phyloP scores from a whole-genome alignment of 306 rosid genomes.

The Alnus rubra region DNA sequence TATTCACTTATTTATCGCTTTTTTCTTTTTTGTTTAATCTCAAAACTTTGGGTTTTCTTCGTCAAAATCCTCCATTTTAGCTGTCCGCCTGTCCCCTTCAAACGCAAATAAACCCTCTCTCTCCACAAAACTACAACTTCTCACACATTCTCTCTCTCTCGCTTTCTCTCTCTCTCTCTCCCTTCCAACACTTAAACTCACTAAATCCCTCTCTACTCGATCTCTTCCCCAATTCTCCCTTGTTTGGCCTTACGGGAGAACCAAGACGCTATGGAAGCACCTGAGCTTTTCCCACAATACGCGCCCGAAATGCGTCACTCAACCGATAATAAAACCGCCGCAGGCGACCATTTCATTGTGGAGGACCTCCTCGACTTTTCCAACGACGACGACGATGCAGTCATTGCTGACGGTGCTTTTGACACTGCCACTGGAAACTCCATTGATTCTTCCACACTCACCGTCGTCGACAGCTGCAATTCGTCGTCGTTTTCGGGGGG shows the following conservation, averaged over 20 bases:
- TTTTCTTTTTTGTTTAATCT: background rate
- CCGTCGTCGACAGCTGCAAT: constrained; percentile 53
- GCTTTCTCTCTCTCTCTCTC: constrained; percentile 32
- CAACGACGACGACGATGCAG: constrained; percentile 47
- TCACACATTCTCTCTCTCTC: constrained; percentile 28
- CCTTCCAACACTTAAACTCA: background rate
- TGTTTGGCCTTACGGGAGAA: background rate
- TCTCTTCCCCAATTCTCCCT: too few relatives aligned
- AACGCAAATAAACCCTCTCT: constrained; percentile 64
- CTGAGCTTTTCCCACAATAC: constrained; percentile 53
- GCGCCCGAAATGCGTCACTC: constrained; percentile 37
- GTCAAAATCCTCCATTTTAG: constrained; percentile 43
- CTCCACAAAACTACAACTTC: constrained; percentile 52
- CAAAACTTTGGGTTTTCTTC: background rate
- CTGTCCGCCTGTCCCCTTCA: constrained; percentile 63
- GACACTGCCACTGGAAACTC: constrained; percentile 47
- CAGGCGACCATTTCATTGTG: constrained; percentile 60
- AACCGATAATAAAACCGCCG: constrained; percentile 10
- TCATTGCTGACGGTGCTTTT: constrained; percentile 32
- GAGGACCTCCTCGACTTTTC: constrained; percentile 91
- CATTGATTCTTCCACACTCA: constrained; percentile 45
- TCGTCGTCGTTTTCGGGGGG: constrained; percentile 49
- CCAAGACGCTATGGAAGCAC: constrained; percentile 57
- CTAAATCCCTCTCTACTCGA: constrained; percentile 17
- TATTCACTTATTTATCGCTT: background rate